Base-by-base conservation (phyloP, 176 grass and related monocot genomes). In the Zoysia japonica region DNA sequence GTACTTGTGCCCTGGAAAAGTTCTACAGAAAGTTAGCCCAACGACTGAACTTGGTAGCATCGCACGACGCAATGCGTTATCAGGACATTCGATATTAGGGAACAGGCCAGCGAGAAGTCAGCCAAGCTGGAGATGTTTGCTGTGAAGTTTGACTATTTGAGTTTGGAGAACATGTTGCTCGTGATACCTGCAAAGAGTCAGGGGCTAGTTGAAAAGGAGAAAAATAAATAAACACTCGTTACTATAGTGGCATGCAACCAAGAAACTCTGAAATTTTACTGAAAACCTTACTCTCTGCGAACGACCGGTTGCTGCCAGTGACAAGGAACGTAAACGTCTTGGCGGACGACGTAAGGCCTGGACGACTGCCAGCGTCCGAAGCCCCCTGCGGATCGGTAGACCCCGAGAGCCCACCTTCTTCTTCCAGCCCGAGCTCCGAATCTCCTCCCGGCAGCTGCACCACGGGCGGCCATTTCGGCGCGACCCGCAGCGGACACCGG, bases 51-150 rank as follows among this genome's bases (percentile, higher is more conserved):
- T 0, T 28, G 0, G 0, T 28, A 28, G 28, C 28, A 28, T 28
- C 28, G 28, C 28, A 28, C 28, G 28, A 28, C 28, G 28, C 28
- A 28, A 28, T 28, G 28, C 28, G 28, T 28, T 28, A 28, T 28
- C 28, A 28, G 28, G 28, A 28, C 28, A 28, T 28, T 28, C 28
- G 28, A 28, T 28, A 28, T 28, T 28, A 28, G 28, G 11, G 51
- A 85, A 80, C 75, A n/a, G 61, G 84, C 81, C 69, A 89, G 59
- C n/a, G 39, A 68, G 20, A 70, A 57, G 62, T 89, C 81, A 19
- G 76, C 61, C 47, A 89, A 50, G 11, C 46, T n/a, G 54, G 81
- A 62, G 5, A 89, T 64, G 52, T 68, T n/a, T 2, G 28, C 28
- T 28, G 47, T 40, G 28, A 61, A 62, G 2, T 71, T 76, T 46